Conservation (phyloP, 140 eudicot species). For the Cichorium intybus region DNA sequence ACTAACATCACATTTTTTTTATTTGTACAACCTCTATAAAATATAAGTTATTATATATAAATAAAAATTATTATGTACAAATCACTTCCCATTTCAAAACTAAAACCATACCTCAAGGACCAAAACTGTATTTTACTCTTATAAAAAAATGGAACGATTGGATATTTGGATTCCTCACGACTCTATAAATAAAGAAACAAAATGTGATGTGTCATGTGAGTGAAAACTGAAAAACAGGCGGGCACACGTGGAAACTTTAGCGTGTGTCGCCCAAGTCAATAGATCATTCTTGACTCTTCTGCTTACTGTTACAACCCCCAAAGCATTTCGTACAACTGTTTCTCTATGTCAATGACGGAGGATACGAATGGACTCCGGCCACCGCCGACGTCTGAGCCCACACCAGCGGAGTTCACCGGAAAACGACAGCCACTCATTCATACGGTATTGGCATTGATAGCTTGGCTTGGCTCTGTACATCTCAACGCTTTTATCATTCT, state of each 20-base stretch:
- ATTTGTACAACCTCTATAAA: too few relatives aligned
- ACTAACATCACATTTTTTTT: too few relatives aligned
- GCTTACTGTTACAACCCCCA: conserved; percentile 7
- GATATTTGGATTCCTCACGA: neutral
- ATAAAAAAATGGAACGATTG: neutral
- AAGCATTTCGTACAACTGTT: conserved; percentile 16
- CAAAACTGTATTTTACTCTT: too few relatives aligned
- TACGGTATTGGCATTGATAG: conserved; percentile 41
- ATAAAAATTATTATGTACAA: too few relatives aligned
- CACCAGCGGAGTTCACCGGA: conserved; percentile 58
- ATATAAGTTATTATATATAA: too few relatives aligned
- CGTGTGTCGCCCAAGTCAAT: conserved; percentile 9
- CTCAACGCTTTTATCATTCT: conserved; percentile 41
- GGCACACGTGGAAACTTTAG: neutral
- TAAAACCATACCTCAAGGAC: too few relatives aligned
- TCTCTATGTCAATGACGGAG: conserved; percentile 22
- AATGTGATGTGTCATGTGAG: neutral
- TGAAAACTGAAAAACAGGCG: neutral
- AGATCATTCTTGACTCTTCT: conserved; percentile 19
- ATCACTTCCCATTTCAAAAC: too few relatives aligned
- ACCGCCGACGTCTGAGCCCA: conserved; percentile 12
- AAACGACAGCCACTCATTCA: conserved; percentile 23
- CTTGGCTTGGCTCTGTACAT: conserved; percentile 77
- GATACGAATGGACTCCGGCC: conserved; percentile 21
- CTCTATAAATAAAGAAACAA: conserved; percentile 7